Conservation (phyloP, 2,329 filamentous ascomycete genomes). For the Diplocarpon mali region DNA sequence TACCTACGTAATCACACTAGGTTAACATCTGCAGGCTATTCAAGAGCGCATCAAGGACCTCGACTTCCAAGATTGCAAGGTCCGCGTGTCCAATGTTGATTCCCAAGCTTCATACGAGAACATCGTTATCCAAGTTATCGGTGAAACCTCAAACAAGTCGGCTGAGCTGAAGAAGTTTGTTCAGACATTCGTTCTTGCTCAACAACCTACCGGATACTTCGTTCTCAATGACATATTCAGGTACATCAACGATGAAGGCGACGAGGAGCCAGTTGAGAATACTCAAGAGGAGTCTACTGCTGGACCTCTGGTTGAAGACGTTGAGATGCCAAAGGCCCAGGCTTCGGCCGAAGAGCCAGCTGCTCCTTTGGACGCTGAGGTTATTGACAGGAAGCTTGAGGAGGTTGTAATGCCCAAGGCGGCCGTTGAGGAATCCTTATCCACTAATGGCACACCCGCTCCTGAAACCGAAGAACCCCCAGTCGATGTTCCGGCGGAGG, state of each 20-base stretch:
- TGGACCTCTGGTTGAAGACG: constrained; percentile 22
- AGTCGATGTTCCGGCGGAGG: constrained; percentile 24
- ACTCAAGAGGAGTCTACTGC: constrained; percentile 21
- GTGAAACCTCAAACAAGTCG: constrained; percentile 91
- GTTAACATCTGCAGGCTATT: constrained; percentile 54
- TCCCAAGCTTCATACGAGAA: constrained; percentile 85
- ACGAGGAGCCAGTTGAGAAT: constrained; percentile 52
- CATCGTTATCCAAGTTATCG: constrained; percentile 96
- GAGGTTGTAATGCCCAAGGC: constrained; percentile 37
- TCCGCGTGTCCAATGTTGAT: constrained; percentile 95
- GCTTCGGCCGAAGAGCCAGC: constrained; percentile 27
- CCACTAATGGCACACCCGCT: constrained; percentile 32
- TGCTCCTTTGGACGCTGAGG: constrained; percentile 34
- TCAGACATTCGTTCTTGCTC: constrained; percentile 93
- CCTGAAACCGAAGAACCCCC: constrained; percentile 28
- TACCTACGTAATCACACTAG: not conserved
- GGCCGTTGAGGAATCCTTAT: constrained; percentile 29
- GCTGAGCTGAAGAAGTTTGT: constrained; percentile 90
- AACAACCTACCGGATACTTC: constrained; percentile 95
- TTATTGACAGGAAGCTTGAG: constrained; percentile 68
- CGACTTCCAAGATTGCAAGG: constrained; percentile 95
- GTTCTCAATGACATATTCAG: constrained; percentile 97
- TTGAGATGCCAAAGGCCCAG: constrained; percentile 27
- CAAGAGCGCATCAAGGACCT: constrained; percentile 88
- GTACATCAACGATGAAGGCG: constrained; percentile 76